Evolutionary conservation across 257 asterid species (phyloP), one percentile per base, ranked within the genome.

Genomic region (Salvia splendens): DNA sequence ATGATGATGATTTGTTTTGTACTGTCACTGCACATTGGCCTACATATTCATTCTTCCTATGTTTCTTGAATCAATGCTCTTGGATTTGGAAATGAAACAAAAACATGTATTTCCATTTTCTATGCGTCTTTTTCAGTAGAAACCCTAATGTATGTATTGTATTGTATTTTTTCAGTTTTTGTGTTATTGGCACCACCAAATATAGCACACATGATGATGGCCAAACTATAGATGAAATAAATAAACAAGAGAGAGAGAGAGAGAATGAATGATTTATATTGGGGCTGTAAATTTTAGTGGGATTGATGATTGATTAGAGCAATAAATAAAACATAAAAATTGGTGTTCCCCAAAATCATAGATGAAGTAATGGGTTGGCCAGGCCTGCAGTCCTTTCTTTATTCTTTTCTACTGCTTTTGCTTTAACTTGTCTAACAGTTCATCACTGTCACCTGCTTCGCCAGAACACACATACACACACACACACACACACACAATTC

Each of bases 281-380:
- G 28, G 3, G 49, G 58, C 38, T 33, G 74, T 24, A 24, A 24
- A 24, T 47, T 68, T 68, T 69, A 73, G 78, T 77, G 79, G 78
- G 82, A 77, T 75, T 71, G 75, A 63, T 79, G 78, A 71, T 74
- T 71, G 56, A 74, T 67, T 49, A 74, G 60, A 70, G 72, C 10
- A 53, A 71, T 53, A 47, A 17, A 46, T 66, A 20, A 7, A 33
- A 48, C 49, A 42, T 49, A 8, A 54, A 8, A 54, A n/a, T 55
- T 15, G 50, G 64, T 48, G 64, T 58, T 28, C 33, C 55, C 75
- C 6, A 55, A 55, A 63, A 49, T 53, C 20, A 5, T 38, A 51
- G 63, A n/a, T 52, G 72, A 49, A 67, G 32, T 61, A 45, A 67
- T 67, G 69, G 73, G 42, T 2, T 61, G 30, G 30, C 30, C 2